These are phyloP conservation scores for Fraxinus excelsior DNA, from an alignment of 257 asterid species.

Conservation along the genomic window DNA sequence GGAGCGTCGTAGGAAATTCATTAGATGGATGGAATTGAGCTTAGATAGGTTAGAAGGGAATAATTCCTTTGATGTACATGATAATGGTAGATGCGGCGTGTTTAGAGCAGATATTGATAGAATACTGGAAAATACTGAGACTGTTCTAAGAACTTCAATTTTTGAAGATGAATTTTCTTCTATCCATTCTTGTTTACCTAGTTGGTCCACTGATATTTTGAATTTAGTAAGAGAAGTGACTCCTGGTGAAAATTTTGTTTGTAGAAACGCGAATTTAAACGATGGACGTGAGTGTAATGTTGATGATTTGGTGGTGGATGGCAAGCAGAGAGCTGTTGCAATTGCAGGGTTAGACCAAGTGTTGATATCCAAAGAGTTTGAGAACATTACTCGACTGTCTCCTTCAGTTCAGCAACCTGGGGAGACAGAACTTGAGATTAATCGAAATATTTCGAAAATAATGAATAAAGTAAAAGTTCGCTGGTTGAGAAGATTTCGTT, in stretches of 20 bases:
- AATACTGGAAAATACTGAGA: constrained; percentile 48
- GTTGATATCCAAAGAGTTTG: constrained; percentile 31
- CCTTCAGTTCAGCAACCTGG: constrained; percentile 28
- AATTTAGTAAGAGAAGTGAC: constrained; percentile 34
- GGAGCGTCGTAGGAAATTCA: constrained; percentile 69
- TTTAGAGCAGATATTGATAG: constrained; percentile 36
- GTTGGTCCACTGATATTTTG: constrained; percentile 43
- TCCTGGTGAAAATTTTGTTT: constrained; percentile 18
- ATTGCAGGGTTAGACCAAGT: constrained; percentile 24
- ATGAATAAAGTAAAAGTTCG: constrained; percentile 46
- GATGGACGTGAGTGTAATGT: constrained; percentile 30
- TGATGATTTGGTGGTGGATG: constrained; percentile 31
- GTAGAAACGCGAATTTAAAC: constrained; percentile 27
- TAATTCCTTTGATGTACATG: constrained; percentile 19
- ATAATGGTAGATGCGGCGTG: constrained; percentile 22
- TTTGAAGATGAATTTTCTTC: constrained; percentile 49
- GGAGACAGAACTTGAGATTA: constrained; percentile 32
- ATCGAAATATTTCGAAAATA: constrained; percentile 27
- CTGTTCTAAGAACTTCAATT: constrained; percentile 53
- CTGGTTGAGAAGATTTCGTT: constrained; percentile 57
- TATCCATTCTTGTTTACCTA: constrained; percentile 45
- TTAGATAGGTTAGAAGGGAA: constrained; percentile 29
- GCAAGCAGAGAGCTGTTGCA: constrained; percentile 26
- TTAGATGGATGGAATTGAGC: constrained; percentile 52
- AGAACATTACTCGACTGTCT: constrained; percentile 24